phyloP scores from a whole-genome alignment of 192 early-diverging fungal species.

The Haplosporangium gracile region DNA sequence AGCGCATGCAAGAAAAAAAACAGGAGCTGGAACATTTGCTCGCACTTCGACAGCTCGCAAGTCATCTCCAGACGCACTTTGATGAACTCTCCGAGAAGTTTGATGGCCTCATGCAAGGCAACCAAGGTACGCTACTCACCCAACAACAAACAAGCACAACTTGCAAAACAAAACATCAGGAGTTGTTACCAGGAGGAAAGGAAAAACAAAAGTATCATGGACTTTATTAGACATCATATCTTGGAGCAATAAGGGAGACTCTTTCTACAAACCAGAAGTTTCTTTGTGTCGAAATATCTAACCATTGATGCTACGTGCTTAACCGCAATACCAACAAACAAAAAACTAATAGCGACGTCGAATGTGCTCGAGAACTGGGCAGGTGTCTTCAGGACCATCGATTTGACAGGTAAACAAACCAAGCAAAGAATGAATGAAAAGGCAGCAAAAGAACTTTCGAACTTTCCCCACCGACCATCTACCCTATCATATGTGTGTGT shows the following conservation, averaged over 20 bases:
- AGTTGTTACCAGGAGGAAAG: too few relatives aligned
- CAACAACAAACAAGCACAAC: neutral
- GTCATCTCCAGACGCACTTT: conserved; percentile 44
- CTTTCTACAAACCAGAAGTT: neutral
- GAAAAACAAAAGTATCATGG: too few relatives aligned
- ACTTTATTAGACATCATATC: too few relatives aligned
- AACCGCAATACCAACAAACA: neutral
- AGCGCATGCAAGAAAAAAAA: conserved; percentile 39
- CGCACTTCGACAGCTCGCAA: conserved; percentile 24
- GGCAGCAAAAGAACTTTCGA: neutral
- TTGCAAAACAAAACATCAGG: too few relatives aligned
- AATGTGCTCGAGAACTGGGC: conserved; percentile 46
- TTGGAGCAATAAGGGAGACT: too few relatives aligned
- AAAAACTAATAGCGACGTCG: conserved; percentile 24
- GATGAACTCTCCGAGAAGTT: conserved; percentile 51
- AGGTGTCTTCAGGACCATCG: conserved; percentile 34
- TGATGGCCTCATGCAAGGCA: conserved; percentile 38
- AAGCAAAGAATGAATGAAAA: neutral
- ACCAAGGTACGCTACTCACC: conserved; percentile 20
- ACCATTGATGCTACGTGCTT: neutral
- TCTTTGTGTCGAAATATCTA: neutral
- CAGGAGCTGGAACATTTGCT: conserved; percentile 44
- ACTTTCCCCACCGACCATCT: neutral
- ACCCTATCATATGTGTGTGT: neutral
- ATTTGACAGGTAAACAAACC: conserved; percentile 30